Conservation (phyloP, 1,139 yeast genomes). For the Kurtzmaniella natalensis region DNA sequence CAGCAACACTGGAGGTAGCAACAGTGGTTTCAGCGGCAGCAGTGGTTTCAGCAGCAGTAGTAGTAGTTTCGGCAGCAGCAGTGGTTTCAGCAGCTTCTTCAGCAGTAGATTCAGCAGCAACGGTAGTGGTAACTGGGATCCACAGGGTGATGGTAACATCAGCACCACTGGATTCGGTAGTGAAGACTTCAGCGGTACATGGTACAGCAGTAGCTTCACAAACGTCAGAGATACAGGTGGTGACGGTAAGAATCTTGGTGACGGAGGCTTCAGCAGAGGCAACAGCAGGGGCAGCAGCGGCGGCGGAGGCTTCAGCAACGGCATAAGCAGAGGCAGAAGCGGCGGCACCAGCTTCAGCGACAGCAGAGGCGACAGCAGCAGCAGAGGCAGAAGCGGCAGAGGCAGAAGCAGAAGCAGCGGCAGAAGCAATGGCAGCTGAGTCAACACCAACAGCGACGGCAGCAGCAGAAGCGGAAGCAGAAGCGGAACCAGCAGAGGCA, state of each 20-base stretch:
- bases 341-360: slow-evolving; percentile 46
- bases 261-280: slow-evolving; percentile 9
- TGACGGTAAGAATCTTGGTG: slow-evolving; percentile 6
- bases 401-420: slow-evolving; percentile 11
- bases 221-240: slow-evolving; percentile 11
- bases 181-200: slow-evolving; percentile 12
- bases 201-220: slow-evolving; percentile 17
- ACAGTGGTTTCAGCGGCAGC: slow-evolving; percentile 9
- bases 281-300: slow-evolving; percentile 19
- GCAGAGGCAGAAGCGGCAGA: slow-evolving; percentile 21
- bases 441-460: slow-evolving; percentile 11
- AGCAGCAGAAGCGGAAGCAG: not conserved
- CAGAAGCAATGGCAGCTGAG: slow-evolving; percentile 15
- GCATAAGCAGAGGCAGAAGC: slow-evolving; percentile 38
- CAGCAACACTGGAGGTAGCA: slow-evolving; percentile 9
- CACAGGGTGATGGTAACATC: slow-evolving; percentile 11
- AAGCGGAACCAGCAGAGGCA: not conserved
- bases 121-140: slow-evolving; percentile 11
- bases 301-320: slow-evolving; percentile 22
- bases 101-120: slow-evolving; percentile 11
- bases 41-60: slow-evolving; percentile 10
- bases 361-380: slow-evolving; percentile 23
- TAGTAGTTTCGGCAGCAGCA: slow-evolving; percentile 11
- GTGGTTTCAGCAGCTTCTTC: slow-evolving; percentile 5
- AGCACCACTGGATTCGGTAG: slow-evolving; percentile 10